These are phyloP conservation scores for Pestalotiopsis sp. DNA, from an alignment of 2,329 filamentous ascomycete genomes.

Conservation along the genomic window DNA sequence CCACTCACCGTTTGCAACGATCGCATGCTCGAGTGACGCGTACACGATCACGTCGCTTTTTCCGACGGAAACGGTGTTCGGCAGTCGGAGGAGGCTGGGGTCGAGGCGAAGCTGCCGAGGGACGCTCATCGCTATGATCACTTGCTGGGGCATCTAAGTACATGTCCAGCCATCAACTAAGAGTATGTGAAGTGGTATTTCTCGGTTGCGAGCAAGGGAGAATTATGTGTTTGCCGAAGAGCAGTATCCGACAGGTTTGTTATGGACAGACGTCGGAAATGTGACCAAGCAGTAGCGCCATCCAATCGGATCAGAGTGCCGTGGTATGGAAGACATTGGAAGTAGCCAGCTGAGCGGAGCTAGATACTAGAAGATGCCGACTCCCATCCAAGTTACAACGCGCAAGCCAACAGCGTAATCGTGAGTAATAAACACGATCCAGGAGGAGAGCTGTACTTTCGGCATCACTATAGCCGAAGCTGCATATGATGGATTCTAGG, in stretches of 20 bases:
- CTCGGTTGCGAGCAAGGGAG: not conserved
- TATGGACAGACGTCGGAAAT: not conserved
- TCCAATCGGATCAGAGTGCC: not conserved
- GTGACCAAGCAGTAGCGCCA: not conserved
- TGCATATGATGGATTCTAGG: too few species aligned
- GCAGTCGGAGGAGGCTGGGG: not conserved
- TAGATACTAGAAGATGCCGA: too few species aligned
- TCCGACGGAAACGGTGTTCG: not conserved
- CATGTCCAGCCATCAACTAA: not conserved
- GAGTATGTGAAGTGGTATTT: not conserved
- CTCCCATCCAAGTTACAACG: too few species aligned
- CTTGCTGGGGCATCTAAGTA: not conserved
- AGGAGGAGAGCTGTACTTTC: too few species aligned
- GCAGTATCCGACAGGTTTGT: not conserved
- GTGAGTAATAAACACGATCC: too few species aligned
- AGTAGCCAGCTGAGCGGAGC: not conserved
- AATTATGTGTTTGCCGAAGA: not conserved
- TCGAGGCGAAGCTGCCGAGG: not conserved
- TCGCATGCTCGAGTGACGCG: slow-evolving; percentile 48
- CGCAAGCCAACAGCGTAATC: too few species aligned
- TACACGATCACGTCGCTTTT: slow-evolving; percentile 32
- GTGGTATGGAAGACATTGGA: not conserved
- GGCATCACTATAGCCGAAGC: too few species aligned
- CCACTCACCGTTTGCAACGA: slow-evolving; percentile 44
- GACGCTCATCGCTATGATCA: not conserved